A percentile compares a stretch with the other conserved stretches of the same genome.
Evolutionary conservation across 306 rosid genomes (phyloP).

Genomic region (Begonia fuchsioides): DNA sequence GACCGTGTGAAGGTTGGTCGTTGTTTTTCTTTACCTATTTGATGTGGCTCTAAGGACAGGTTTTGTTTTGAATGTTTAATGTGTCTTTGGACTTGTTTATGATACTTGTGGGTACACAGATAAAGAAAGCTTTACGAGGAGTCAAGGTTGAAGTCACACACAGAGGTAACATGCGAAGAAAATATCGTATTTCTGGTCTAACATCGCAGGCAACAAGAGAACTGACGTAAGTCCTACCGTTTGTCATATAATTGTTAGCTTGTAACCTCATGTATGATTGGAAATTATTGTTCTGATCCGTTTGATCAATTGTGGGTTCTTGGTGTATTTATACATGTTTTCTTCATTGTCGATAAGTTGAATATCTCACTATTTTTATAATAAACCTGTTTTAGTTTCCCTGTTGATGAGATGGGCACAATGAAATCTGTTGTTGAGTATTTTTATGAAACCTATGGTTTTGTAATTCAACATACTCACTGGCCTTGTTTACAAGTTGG

Average conservation of each 20-base stretch:
- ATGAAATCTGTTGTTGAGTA: slow-evolving; percentile 90
- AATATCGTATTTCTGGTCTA: slow-evolving; percentile 80
- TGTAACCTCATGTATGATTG: no score
- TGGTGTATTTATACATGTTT: no score
- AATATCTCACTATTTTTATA: background rate
- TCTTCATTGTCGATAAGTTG: no score
- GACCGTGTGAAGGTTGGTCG: slow-evolving; percentile 76
- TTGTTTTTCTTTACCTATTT: background rate
- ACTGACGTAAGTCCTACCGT: slow-evolving; percentile 43
- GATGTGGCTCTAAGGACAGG: background rate
- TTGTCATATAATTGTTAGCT: no score
- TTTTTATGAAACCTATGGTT: slow-evolving; percentile 78
- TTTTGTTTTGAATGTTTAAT: no score
- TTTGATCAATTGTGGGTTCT: no score
- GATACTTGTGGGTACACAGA: slow-evolving; percentile 26
- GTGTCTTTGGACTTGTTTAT: no score
- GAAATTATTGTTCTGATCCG: no score
- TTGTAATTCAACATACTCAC: slow-evolving; percentile 67
- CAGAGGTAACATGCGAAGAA: slow-evolving; percentile 88
- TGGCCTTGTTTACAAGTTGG: slow-evolving; percentile 99
- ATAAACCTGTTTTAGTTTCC: slow-evolving; percentile 42
- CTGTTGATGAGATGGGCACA: slow-evolving; percentile 88
- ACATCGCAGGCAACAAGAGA: slow-evolving; percentile 92
- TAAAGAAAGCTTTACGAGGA: slow-evolving; percentile 87
- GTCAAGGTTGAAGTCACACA: slow-evolving; percentile 96